A percentile compares a stretch with the other conserved stretches of the same genome.
These are phyloP conservation scores for Oxalis stricta DNA, from an alignment of 441 rosid species.

Conservation along the genomic window DNA sequence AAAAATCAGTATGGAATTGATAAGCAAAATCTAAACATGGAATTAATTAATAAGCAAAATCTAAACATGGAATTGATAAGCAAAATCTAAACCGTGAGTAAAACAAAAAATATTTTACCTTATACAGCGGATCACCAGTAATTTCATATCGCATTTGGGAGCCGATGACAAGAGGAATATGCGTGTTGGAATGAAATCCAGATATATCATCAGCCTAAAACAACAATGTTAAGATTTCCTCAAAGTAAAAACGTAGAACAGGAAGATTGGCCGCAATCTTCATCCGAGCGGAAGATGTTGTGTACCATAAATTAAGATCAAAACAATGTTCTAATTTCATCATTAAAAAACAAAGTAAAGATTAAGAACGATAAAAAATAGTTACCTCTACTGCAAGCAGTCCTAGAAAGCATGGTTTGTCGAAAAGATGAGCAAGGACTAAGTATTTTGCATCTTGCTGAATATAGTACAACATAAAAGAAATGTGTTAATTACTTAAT, in stretches of 20 bases:
- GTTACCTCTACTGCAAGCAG: constrained; percentile 64
- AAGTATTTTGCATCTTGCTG: constrained; percentile 77
- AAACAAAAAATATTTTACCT: constrained; percentile 26
- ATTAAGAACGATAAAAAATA: not conserved
- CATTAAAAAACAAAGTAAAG: not conserved
- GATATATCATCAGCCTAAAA: constrained; percentile 78
- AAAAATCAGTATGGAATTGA: not conserved
- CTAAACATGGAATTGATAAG: no score
- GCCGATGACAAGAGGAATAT: constrained; percentile 80
- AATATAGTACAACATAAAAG: constrained; percentile 10
- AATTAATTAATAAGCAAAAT: no score
- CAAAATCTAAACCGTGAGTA: not conserved
- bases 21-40: no score
- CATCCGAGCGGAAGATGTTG: no score
- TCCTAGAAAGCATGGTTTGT: constrained; percentile 97
- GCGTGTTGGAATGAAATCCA: constrained; percentile 84
- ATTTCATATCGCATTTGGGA: constrained; percentile 82
- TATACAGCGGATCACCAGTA: constrained; percentile 77
- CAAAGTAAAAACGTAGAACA: no score
- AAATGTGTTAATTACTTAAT: constrained; percentile 5
- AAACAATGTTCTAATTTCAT: no score
- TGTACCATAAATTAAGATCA: not conserved
- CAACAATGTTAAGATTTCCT: constrained; percentile 3
- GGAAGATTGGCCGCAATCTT: no score
- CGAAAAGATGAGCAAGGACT: constrained; percentile 82